Evolutionary conservation across 1,284 basidiomycete genomes (phyloP).

Genomic region (Malassezia globosa): DNA sequence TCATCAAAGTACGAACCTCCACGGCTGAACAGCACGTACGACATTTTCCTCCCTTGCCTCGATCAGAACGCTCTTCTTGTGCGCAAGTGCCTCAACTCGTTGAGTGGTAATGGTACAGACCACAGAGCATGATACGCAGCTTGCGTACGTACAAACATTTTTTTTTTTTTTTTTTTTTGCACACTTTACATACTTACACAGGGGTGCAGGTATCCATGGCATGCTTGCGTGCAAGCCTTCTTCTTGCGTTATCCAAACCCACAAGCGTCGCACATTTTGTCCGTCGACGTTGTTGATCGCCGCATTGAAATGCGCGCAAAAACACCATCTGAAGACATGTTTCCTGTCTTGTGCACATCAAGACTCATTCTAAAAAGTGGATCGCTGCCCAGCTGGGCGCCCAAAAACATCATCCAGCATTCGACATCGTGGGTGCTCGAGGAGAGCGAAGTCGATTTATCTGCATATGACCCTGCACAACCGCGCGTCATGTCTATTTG

Average conservation of each 20-base stretch:
- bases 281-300: constrained; percentile 85
- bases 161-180: too few relatives aligned
- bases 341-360: constrained; percentile 62
- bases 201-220: constrained; percentile 24
- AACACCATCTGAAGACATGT: constrained; percentile 49
- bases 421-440: constrained; percentile 46
- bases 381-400: constrained; percentile 78
- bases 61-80: too few relatives aligned
- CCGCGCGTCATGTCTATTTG: constrained; percentile 35
- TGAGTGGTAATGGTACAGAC: constrained; percentile 9
- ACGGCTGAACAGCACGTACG: too few relatives aligned
- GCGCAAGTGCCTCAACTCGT: too few relatives aligned
- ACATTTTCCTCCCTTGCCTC: too few relatives aligned
- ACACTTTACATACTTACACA: too few relatives aligned
- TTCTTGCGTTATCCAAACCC: constrained; percentile 95
- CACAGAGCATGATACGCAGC: neutral
- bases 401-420: constrained; percentile 58
- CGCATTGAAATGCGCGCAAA: constrained; percentile 28
- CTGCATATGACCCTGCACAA: constrained; percentile 16
- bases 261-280: constrained; percentile 80
- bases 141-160: neutral
- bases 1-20: too few relatives aligned
- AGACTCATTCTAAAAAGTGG: constrained; percentile 85
- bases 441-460: constrained; percentile 42
- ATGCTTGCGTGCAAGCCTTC: constrained; percentile 55